Base-by-base conservation (phyloP, 2,329 filamentous ascomycete genomes). In the Colletotrichum camelliae region DNA sequence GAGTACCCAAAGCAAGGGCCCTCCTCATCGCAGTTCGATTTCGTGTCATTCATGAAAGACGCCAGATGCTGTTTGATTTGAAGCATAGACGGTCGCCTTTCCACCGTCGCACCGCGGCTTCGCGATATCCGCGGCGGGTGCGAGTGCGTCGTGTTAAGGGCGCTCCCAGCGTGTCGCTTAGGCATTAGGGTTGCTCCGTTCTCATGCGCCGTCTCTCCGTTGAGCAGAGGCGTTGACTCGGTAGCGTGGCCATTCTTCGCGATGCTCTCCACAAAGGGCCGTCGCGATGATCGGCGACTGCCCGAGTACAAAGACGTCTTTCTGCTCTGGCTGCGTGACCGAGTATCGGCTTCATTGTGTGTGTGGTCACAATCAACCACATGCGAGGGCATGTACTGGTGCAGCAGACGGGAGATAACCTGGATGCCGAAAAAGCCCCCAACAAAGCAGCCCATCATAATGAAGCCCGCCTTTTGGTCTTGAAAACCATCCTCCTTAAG, bases 311-410 rank as follows among this genome's bases (percentile, higher is more conserved):
- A 29, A 18, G 75, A 76, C 9, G 77, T 70, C 58, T 60, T 77
- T 24, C 75, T 69, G 55, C 72, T 78, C 57, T 72, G 77, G 24
- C 77, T 78, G 62, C 77, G 72, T 12, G 77, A 77, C 16, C 75
- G 75, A 43, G 84, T 81, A 18, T 83, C 83, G 31, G 77, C 77
- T 6, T 80, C 81, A 76, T 88, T 85, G 24, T 96, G 94, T 60
- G 89, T 91, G 80, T 96, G 94, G 77, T 95, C 94, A 84, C 95
- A 97, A 81, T 95, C 94, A 70, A 96, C 94, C 7, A 96, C 93
- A 79, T 95, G 93, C 21, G 94, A 94, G 8, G 95, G 94, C 81
- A 96, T 92, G 79, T 92, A 91, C 43, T 89, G 90, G 81, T 97
- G 95, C 72, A 96, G 86, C 31, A 95, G 82, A 66, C 94, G 90